Conservation (phyloP, 202 grass and related monocot species). For the Alloteropsis angusta region DNA sequence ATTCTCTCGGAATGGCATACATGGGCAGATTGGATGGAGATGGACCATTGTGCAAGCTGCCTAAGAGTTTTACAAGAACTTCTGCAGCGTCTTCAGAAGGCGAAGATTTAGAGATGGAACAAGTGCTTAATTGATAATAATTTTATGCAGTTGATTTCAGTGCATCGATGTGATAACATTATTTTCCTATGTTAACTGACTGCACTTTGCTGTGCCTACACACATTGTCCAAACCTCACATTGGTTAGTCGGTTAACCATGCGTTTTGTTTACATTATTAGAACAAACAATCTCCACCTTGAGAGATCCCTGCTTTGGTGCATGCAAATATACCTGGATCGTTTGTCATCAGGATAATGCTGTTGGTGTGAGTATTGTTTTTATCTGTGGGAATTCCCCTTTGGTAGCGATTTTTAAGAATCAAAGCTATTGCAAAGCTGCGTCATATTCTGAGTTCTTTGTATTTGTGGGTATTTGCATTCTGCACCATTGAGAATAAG, state of each 20-base stretch:
- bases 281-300: no score
- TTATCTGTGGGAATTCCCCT: not conserved
- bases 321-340: not conserved
- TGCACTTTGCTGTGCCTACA: not conserved
- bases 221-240: not conserved
- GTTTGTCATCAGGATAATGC: not conserved
- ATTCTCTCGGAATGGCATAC: conserved; percentile 28
- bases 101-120: not conserved
- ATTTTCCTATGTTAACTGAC: not conserved
- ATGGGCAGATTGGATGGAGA: not conserved
- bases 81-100: not conserved
- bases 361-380: not conserved
- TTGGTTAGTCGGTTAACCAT: not conserved
- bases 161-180: not conserved
- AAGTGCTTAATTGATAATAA: not conserved
- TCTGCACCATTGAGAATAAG: not conserved
- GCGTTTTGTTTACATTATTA: not conserved
- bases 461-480: not conserved
- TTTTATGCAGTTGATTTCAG: not conserved
- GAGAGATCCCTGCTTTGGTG: not conserved
- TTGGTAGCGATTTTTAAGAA: not conserved
- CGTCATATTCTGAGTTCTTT: not conserved
- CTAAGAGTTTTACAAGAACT: conserved; percentile 3
- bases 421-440: not conserved
- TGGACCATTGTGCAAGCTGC: conserved; percentile 24